Evolutionary conservation across 805 yeast species (phyloP), one percentile per base, ranked within the genome.

Genomic region (Schwanniomyces occidentalis): DNA sequence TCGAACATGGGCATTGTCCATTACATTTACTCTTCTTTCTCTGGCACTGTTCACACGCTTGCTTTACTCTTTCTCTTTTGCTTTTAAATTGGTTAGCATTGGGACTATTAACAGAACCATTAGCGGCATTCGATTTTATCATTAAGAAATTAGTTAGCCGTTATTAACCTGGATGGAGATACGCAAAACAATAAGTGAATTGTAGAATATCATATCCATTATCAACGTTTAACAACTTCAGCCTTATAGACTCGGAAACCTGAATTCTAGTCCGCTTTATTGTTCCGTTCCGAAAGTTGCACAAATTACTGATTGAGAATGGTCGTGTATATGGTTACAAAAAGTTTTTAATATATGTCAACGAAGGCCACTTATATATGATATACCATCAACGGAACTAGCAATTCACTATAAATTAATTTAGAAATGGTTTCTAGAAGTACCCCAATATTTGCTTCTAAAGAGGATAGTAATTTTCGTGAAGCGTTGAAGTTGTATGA

Each of bases 401-500:
- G 15, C 7, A 12, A 9, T 15, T 12, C 19, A n/a, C 10, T 15
- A 13, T 5, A 5, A 6, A 27, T 10, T 8, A 27, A 16, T 7
- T 15, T 16, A 16, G 24, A n/a, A 15, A 48, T 51, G 55, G 58
- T 48, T 12, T 44, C 37, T 15, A 52, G 44, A 49, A 44, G 35
- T 41, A 43, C 38, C n/a, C 71, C 72, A 1, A 57, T 68, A 29
- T 52, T 65, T 37, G 54, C 62, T 32, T 58, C 46, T 41, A 87
- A 85, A 57, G 95, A 88, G 45, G 91, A 85, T 37, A 70, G 73
- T 20, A 77, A 77, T 44, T 89, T 91, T 66, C 74, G 82, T 39
- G 85, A 83, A 46, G 96, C 96, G 1, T 71, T 93, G 50, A 79
- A 79, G 48, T 72, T 85, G 19, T 93, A 88, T 52, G 98, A 93